Evolutionary conservation across 139 green algal species (phyloP).

Genomic region (Choricystis sp.): DNA sequence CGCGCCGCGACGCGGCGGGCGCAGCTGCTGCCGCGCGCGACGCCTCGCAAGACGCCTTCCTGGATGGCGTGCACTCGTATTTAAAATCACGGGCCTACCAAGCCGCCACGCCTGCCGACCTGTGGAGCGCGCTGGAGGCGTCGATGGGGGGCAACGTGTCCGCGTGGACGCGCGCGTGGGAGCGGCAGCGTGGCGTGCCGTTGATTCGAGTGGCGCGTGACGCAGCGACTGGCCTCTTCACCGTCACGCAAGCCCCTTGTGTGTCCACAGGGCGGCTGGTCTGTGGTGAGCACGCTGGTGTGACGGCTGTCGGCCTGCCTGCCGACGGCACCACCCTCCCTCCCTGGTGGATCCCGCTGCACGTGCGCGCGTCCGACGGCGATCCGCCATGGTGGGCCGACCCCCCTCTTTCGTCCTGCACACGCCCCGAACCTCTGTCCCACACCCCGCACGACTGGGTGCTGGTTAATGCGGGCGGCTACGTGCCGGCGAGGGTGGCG

Average conservation of each 20-base stretch:
- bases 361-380: slow-evolving; percentile 1
- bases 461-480: slow-evolving; percentile 51
- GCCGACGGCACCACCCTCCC: too few relatives aligned
- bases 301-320: too few relatives aligned
- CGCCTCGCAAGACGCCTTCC: slow-evolving; percentile 16
- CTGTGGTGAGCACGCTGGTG: not conserved
- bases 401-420: not conserved
- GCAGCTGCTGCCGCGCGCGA: not conserved
- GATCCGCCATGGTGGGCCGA: not conserved
- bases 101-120: slow-evolving; percentile 8
- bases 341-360: slow-evolving; percentile 13
- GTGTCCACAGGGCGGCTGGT: slow-evolving; percentile 19
- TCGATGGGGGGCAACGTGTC: not conserved
- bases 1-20: slow-evolving; percentile 16
- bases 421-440: too few relatives aligned
- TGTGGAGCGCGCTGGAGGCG: slow-evolving; percentile 19
- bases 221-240: not conserved
- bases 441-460: too few relatives aligned
- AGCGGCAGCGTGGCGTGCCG: not conserved
- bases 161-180: not conserved
- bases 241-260: slow-evolving; percentile 12
- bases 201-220: not conserved
- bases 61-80: slow-evolving; percentile 25
- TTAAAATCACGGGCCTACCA: slow-evolving; percentile 13
- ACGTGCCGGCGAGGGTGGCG: slow-evolving; percentile 38